Percentiles rank a stretch among this genome's conserved stretches.
These are phyloP conservation scores for Astrothelium macrocarpum DNA, from an alignment of 495 filamentous ascomycete genomes.

Conservation along the genomic window DNA sequence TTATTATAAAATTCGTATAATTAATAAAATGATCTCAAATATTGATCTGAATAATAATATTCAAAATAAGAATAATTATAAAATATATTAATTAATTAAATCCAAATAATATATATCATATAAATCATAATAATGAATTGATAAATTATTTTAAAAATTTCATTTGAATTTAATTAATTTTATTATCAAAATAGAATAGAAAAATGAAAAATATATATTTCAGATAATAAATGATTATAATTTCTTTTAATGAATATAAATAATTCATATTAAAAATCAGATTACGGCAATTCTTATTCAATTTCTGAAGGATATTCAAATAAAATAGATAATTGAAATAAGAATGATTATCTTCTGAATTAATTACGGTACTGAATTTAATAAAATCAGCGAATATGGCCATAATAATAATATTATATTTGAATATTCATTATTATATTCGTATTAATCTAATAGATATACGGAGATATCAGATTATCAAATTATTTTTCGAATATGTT, in stretches of 20 bases:
- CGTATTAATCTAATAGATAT: not conserved
- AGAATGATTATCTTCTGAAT: not conserved
- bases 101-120: not conserved
- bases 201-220: not conserved
- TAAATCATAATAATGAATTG: not conserved
- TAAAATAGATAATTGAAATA: not conserved
- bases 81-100: not conserved
- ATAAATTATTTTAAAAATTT: not conserved
- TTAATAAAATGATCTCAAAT: not conserved
- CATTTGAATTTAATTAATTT: not conserved
- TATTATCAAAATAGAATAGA: not conserved
- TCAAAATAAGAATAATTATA: not conserved
- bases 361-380: not conserved
- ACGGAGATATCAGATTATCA: not conserved
- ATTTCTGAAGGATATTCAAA: not conserved
- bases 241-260: not conserved
- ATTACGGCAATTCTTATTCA: not conserved
- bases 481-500: not conserved
- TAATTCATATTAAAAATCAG: not conserved
- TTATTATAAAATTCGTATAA: not conserved
- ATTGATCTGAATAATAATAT: not conserved
- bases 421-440: not conserved
- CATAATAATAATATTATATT: not conserved
- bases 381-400: not conserved
- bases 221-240: not conserved